Conservation (phyloP, 1,284 basidiomycete species). For the Anthracocystis walkeri region DNA sequence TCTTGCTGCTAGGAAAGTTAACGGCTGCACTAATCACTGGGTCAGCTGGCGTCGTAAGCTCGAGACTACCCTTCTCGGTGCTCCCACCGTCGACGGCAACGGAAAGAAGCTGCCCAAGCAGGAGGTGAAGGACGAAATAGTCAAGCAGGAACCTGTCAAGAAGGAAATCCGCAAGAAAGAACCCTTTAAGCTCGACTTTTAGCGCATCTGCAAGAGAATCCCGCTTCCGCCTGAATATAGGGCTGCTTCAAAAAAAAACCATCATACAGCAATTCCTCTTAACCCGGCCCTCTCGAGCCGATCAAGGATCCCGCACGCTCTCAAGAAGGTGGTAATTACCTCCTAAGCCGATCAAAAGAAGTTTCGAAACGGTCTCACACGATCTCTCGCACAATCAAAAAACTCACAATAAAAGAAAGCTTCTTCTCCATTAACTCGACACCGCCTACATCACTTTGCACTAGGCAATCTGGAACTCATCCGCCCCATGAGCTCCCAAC, state of each 20-base stretch:
- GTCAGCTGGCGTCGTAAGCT: constrained; percentile 13
- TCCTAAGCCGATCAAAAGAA: too few species aligned
- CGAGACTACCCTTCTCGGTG: constrained; percentile 11
- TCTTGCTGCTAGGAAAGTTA: neutral
- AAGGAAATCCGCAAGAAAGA: neutral
- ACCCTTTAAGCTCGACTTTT: neutral
- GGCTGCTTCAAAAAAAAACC: too few species aligned
- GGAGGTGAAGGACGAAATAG: neutral
- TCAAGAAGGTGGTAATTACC: neutral
- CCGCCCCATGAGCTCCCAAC: constrained; percentile 78
- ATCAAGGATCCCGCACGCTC: neutral
- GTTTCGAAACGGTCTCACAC: neutral
- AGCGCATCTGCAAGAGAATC: neutral
- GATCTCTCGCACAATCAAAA: neutral
- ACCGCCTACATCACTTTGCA: neutral
- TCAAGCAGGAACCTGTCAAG: neutral
- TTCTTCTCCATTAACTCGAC: neutral
- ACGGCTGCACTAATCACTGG: constrained; percentile 16
- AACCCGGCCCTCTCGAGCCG: too few species aligned
- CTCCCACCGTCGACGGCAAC: constrained; percentile 18
- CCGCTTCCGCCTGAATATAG: neutral
- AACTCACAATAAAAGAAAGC: neutral
- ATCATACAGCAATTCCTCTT: too few species aligned
- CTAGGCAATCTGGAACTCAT: constrained; percentile 65
- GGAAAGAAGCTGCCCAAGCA: constrained; percentile 22